Percentiles rank a stretch among this genome's conserved stretches.
Evolutionary conservation across 2,329 filamentous ascomycete genomes (phyloP).

Genomic region (Phialophora expanda): DNA sequence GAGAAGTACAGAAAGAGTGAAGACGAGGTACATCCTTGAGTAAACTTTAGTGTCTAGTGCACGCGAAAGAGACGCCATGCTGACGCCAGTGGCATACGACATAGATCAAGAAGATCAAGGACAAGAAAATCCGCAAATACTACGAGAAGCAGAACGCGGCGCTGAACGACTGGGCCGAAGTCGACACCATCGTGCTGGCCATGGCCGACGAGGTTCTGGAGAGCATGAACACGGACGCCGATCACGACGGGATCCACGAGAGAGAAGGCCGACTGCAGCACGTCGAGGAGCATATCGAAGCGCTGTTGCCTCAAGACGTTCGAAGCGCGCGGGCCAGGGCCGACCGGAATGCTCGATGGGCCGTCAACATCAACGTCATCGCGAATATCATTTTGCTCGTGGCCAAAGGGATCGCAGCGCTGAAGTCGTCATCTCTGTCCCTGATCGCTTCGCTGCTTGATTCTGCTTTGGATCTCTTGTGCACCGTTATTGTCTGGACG

Average conservation of each 20-base stretch:
- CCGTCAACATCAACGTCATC: conserved; percentile 65
- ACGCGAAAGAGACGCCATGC: background rate
- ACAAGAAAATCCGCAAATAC: conserved; percentile 59
- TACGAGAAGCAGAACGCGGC: conserved; percentile 61
- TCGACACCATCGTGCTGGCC: conserved; percentile 62
- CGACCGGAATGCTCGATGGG: conserved; percentile 59
- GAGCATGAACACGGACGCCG: conserved; percentile 63
- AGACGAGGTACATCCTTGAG: conserved; percentile 49
- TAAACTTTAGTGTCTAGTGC: too few species aligned
- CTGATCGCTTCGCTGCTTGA: conserved; percentile 67
- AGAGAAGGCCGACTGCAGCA: conserved; percentile 57
- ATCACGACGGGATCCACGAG: conserved; percentile 62
- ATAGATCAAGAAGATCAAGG: conserved; percentile 54
- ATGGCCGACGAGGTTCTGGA: conserved; percentile 66
- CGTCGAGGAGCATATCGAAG: conserved; percentile 58
- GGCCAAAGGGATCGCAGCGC: conserved; percentile 62
- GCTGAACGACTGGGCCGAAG: conserved; percentile 64
- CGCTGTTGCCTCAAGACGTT: conserved; percentile 62
- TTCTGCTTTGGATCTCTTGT: conserved; percentile 65
- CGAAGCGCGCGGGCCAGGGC: conserved; percentile 55
- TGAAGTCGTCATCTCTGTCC: conserved; percentile 63
- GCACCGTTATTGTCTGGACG: conserved; percentile 65
- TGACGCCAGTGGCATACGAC: conserved; percentile 6
- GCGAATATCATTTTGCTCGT: conserved; percentile 63
- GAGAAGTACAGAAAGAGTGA: conserved; percentile 59